phyloP scores from a whole-genome alignment of 805 yeast genomes.

The Danielozyma ontarioensis region DNA sequence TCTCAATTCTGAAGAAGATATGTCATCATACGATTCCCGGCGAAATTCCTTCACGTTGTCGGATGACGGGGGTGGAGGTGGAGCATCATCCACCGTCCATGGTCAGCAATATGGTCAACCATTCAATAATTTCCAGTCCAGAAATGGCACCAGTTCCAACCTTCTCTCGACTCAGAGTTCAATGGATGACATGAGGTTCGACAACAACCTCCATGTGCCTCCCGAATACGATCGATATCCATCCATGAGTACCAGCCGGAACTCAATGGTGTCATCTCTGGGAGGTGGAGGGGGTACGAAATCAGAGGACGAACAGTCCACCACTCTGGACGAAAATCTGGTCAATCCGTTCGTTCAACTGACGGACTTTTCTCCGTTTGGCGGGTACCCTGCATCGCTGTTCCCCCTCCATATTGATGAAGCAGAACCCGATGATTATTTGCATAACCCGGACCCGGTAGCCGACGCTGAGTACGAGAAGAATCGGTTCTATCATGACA shows the following conservation, averaged over 20 bases:
- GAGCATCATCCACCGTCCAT: slow-evolving; percentile 1
- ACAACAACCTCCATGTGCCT: slow-evolving; percentile 33
- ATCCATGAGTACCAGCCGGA: slow-evolving; percentile 37
- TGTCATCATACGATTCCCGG: no score
- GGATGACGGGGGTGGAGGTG: no score
- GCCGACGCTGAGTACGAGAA: slow-evolving; percentile 26
- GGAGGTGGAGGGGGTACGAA: neutral
- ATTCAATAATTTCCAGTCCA: slow-evolving; percentile 35
- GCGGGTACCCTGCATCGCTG: slow-evolving; percentile 24
- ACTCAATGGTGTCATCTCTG: neutral
- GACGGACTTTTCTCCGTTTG: slow-evolving; percentile 24
- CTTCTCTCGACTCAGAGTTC: slow-evolving; percentile 19
- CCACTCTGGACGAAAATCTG: slow-evolving; percentile 2
- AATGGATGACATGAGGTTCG: neutral
- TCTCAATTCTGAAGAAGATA: slow-evolving; percentile 1
- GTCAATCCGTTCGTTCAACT: slow-evolving; percentile 39
- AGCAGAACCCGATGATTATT: slow-evolving; percentile 23
- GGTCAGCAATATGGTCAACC: slow-evolving; percentile 27
- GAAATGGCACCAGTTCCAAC: slow-evolving; percentile 35
- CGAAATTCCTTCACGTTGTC: no score
- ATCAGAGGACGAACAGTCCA: neutral
- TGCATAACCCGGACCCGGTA: slow-evolving; percentile 26
- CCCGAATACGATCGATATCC: slow-evolving; percentile 69
- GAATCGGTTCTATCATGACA: slow-evolving; percentile 19
- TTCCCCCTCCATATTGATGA: slow-evolving; percentile 26